Evolutionary conservation across 495 filamentous ascomycete species (phyloP), one percentile per base, ranked within the genome.

Genomic region (Talaromyces trachyspermus): DNA sequence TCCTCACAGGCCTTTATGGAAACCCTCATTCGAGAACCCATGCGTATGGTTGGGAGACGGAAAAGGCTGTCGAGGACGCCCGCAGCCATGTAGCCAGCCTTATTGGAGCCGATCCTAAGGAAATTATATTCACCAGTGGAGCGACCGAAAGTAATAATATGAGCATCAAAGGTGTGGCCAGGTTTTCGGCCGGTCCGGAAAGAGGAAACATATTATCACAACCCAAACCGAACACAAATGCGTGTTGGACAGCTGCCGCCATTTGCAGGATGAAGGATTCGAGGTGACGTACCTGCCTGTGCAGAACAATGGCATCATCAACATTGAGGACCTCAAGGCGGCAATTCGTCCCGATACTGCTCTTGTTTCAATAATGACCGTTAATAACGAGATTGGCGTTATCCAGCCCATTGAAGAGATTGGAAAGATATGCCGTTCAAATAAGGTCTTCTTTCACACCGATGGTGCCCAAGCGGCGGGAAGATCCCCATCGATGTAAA

Each of bases 121-220:
- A 98, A 57, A 97, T 98, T 50, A 92, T 98, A 59, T 97, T 96
- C 68, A 98, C 92, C 5, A 95, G 89, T 53, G 92, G 92, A 47
- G 92, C 92, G 15, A 98, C 92, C 0, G 92, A 98, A 73, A 95
- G 89, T 61, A 98, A 98, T 71, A 98, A 98, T 58, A 98, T 98
- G 92, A 94, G 86, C 60, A 85, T 97, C 73, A 98, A 98, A 68
- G 92, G 92, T 46, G 92, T 98, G 19, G 91, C 92, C 8, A 73
- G 90, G 20, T 98, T 98, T 96, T 96, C 64, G 86, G 86, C 45
- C 75, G 86, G 42, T 84, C 81, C 1, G 89, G 88, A 46, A 95
- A 95, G 79, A 98, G 96, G 81, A 95, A 88, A 69, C 92, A 98
- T 65, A 88, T 98, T 57, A 87, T 98, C 65, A 98, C 92, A 20